Conservation (phyloP, 805 yeast genomes). For the Starmerella gropengiesseri region DNA sequence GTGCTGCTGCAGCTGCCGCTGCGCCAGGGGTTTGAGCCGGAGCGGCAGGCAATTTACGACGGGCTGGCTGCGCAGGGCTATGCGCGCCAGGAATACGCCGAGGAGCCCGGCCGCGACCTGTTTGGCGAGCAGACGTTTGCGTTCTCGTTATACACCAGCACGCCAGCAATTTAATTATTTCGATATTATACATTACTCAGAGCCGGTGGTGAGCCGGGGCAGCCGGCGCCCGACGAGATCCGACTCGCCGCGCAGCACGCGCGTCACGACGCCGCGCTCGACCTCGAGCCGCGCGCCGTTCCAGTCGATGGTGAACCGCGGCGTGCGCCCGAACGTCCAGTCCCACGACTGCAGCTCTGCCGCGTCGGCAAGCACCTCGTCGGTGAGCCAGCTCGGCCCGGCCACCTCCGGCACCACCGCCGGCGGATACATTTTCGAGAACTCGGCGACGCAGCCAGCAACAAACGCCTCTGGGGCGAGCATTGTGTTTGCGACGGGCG, state of each 20-base stretch:
- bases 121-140: conserved; percentile 19
- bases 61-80: conserved; percentile 34
- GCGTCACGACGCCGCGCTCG: conserved; percentile 37
- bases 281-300: conserved; percentile 35
- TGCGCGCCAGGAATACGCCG: conserved; percentile 31
- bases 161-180: neutral
- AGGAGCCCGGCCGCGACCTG: conserved; percentile 56
- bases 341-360: conserved; percentile 45
- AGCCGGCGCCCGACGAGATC: conserved; percentile 8
- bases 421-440: conserved; percentile 29
- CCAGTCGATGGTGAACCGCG: conserved; percentile 47
- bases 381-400: conserved; percentile 19
- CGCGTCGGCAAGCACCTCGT: conserved; percentile 27
- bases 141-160: conserved; percentile 3
- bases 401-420: conserved; percentile 8
- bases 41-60: conserved; percentile 50
- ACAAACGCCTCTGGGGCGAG: conserved; percentile 40
- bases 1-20: conserved; percentile 68
- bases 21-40: conserved; percentile 53
- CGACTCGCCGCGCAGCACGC: conserved; percentile 9
- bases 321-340: conserved; percentile 72
- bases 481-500: conserved; percentile 62
- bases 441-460: conserved; percentile 35
- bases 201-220: conserved; percentile 5
- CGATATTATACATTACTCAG: neutral